Evolutionary conservation across 2,329 filamentous ascomycete genomes (phyloP).

Genomic region (Sporothrix luriei): DNA sequence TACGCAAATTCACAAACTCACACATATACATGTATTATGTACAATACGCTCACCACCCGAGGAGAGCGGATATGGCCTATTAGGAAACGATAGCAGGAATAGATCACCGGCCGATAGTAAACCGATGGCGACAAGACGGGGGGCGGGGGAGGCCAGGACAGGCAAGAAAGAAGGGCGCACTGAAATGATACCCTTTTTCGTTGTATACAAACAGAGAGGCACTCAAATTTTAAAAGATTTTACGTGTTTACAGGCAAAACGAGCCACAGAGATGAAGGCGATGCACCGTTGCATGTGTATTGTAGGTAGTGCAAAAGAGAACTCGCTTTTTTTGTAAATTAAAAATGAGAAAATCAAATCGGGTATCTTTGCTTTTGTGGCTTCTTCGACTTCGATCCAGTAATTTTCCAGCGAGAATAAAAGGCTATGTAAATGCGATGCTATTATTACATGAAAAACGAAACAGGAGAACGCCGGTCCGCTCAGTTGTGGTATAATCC

Average conservation of each 20-base stretch:
- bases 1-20: slow-evolving; percentile 5
- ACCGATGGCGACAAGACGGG: neutral
- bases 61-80: neutral
- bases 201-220: slow-evolving; percentile 32
- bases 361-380: slow-evolving; percentile 25
- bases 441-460: neutral
- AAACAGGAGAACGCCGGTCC: slow-evolving; percentile 24
- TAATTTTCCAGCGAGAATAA: neutral
- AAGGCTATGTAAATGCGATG: neutral
- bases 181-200: slow-evolving; percentile 37
- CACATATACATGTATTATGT: slow-evolving; percentile 15
- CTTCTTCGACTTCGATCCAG: slow-evolving; percentile 12
- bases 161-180: slow-evolving; percentile 13
- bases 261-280: neutral
- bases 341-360: neutral
- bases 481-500: slow-evolving; percentile 25
- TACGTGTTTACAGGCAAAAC: slow-evolving; percentile 2
- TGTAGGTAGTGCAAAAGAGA: neutral
- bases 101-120: neutral
- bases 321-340: neutral
- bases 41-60: neutral
- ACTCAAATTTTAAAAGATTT: slow-evolving; percentile 17
- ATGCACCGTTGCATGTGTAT: no score
- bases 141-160: neutral
- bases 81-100: neutral